These are phyloP conservation scores for Nannochloropsis granulata DNA, from an alignment of 108 stramenopile genomes.

Conservation along the genomic window DNA sequence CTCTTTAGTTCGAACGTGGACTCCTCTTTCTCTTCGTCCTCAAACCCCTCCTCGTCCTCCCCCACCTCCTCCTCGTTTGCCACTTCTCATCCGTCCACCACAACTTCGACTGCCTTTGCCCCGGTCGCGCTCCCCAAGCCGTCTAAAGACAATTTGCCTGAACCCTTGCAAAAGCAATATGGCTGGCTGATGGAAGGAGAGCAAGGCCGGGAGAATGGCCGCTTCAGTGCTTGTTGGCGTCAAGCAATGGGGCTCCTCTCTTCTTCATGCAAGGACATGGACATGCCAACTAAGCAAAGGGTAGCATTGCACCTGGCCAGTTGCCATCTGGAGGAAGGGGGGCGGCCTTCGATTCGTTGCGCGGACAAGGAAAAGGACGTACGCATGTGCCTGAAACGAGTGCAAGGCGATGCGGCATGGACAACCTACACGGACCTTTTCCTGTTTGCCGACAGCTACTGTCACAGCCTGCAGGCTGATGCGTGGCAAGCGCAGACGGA, in stretches of 20 bases:
- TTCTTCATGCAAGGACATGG: background rate
- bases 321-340: background rate
- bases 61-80: no score
- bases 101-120: background rate
- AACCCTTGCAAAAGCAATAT: background rate
- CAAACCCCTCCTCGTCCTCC: no score
- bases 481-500: background rate
- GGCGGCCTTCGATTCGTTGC: background rate
- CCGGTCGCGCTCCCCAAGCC: background rate
- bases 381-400: background rate
- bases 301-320: background rate
- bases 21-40: no score
- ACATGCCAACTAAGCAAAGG: background rate
- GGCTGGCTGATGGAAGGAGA: background rate
- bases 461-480: background rate
- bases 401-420: background rate
- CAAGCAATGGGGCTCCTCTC: background rate
- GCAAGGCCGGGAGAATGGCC: background rate
- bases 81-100: no score
- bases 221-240: background rate
- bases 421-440: background rate
- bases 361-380: background rate
- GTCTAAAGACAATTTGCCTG: background rate
- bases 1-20: background rate
- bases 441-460: background rate